Conservation (phyloP, 2,329 filamentous ascomycete species). For the Fusarium haematococcum region DNA sequence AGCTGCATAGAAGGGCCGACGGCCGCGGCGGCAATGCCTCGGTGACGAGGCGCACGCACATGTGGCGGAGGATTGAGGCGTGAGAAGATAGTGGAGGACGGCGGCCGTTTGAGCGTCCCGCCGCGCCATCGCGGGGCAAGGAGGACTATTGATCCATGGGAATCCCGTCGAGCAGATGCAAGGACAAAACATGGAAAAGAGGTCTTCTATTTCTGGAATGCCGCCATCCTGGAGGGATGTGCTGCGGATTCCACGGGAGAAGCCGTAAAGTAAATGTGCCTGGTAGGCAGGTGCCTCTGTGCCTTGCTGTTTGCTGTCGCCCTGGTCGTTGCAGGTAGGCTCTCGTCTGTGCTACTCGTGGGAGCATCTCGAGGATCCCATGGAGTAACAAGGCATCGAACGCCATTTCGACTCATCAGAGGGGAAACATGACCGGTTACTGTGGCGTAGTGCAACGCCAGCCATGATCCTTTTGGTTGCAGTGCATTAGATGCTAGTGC, state of each 20-base stretch:
- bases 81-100: constrained; percentile 12
- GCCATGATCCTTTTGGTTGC: neutral
- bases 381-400: neutral
- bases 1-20: constrained; percentile 19
- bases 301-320: constrained; percentile 11
- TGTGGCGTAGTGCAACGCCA: neutral
- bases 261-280: neutral
- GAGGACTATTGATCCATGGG: constrained; percentile 16
- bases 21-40: constrained; percentile 19
- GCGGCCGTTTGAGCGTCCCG: constrained; percentile 1
- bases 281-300: neutral
- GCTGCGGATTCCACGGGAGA: constrained; percentile 15
- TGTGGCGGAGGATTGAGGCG: constrained; percentile 17
- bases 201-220: constrained; percentile 36
- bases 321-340: constrained; percentile 7
- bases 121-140: constrained; percentile 11
- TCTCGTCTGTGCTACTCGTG: constrained; percentile 7
- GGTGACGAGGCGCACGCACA: constrained; percentile 7
- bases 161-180: constrained; percentile 19
- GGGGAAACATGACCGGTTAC: neutral
- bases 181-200: neutral
- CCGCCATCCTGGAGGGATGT: constrained; percentile 5
- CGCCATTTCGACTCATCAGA: neutral
- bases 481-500: neutral
- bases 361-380: constrained; percentile 5